phyloP scores from a whole-genome alignment of 139 green algal species.

The Picochlorum sp. region DNA sequence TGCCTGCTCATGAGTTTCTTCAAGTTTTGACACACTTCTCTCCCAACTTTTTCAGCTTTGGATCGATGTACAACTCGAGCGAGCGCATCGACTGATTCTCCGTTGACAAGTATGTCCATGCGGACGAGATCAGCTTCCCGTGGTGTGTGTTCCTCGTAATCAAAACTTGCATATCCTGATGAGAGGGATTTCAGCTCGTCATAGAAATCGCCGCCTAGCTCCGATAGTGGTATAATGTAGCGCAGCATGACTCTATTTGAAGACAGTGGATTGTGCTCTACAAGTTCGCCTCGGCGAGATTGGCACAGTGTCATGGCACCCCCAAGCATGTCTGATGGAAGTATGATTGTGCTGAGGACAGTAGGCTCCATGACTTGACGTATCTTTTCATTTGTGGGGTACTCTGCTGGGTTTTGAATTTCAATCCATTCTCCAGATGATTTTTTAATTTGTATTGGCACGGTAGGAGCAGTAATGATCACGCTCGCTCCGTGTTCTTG shows the following conservation, averaged over 20 bases:
- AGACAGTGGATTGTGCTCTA: conserved; percentile 57
- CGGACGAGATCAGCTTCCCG: conserved; percentile 66
- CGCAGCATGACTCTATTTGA: conserved; percentile 33
- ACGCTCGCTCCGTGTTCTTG: conserved; percentile 71
- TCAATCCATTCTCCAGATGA: conserved; percentile 10
- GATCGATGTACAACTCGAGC: conserved; percentile 66
- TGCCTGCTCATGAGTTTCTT: conserved; percentile 56
- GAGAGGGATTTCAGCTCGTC: conserved; percentile 74
- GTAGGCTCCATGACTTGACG: conserved; percentile 67
- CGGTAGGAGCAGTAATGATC: conserved; percentile 78
- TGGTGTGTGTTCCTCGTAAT: conserved; percentile 75
- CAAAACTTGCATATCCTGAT: conserved; percentile 79
- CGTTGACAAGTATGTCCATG: conserved; percentile 86
- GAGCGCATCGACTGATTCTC: conserved; percentile 71
- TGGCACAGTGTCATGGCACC: conserved; percentile 66
- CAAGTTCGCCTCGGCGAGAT: conserved; percentile 50
- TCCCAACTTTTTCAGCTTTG: conserved; percentile 38
- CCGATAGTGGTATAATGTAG: conserved; percentile 66
- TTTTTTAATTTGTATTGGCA: conserved; percentile 53
- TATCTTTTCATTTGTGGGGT: conserved; percentile 41
- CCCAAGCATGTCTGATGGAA: conserved; percentile 58
- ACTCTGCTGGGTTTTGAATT: conserved; percentile 64
- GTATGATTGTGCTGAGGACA: conserved; percentile 80
- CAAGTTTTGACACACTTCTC: conserved; percentile 52
- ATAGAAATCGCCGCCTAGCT: conserved; percentile 82